Evolutionary conservation across 176 grass and related monocot species (phyloP).

Genomic region (Triticum timopheevii): DNA sequence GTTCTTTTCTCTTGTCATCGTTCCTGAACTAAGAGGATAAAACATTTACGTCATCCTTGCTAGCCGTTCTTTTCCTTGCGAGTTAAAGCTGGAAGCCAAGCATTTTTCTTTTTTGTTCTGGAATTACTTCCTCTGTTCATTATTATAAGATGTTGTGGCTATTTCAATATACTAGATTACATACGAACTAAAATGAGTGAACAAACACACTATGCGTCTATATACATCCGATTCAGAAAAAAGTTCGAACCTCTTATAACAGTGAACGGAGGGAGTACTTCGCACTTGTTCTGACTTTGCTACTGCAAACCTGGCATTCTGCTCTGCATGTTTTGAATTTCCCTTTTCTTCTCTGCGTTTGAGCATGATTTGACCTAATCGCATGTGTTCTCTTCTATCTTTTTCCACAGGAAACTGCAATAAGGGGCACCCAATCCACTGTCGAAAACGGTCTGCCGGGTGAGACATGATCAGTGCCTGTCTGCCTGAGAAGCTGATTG

Average conservation of each 20-base stretch:
- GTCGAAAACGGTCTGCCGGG: background rate
- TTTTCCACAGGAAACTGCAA: background rate
- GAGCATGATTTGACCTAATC: background rate
- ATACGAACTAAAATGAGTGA: too few species aligned
- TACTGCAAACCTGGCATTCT: background rate
- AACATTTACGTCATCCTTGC: background rate
- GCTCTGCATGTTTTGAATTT: background rate
- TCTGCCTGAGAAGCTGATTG: background rate
- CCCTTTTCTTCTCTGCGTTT: background rate
- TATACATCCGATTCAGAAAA: too few species aligned
- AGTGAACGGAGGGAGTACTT: background rate
- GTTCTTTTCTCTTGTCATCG: background rate
- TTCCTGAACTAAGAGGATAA: background rate
- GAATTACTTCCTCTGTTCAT: too few species aligned
- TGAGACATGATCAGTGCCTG: background rate
- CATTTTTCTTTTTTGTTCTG: background rate
- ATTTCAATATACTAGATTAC: too few species aligned
- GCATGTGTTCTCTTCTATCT: background rate
- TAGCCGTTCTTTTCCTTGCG: background rate
- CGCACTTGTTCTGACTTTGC: background rate
- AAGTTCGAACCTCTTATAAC: too few species aligned
- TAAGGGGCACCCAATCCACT: background rate
- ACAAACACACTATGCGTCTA: too few species aligned
- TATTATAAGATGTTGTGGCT: too few species aligned
- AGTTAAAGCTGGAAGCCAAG: background rate